Base-by-base conservation (phyloP, 176 grass and related monocot genomes). In the Panicum miliaceum region DNA sequence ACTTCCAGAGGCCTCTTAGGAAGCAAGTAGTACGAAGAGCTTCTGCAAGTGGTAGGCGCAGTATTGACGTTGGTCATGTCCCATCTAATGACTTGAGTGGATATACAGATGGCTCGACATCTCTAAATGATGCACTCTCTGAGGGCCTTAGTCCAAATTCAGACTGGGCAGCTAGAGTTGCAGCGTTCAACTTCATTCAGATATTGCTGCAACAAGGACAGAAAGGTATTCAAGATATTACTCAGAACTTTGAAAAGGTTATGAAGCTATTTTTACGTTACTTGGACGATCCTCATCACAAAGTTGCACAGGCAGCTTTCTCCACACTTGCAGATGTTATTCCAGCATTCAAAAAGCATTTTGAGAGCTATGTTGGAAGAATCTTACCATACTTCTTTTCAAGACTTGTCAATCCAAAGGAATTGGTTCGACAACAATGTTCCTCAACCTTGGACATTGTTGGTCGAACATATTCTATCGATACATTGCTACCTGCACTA, bases 221-320 rank as follows among this genome's bases (percentile, higher is more conserved):
- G 45, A 97, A 89, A 87, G 92, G 92, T 63, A 87, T 94, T 73
- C 88, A 94, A 85, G 94, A 97, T 84, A 86, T 97, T 80, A 89
- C 81, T 22, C 92, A 92, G 78, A 92, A 85, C 83, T 94, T 97
- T 85, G 94, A 94, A 76, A 97, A 97, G 77, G 84, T 97, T 56
- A 92, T 97, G 92, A 97, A 91, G 75, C 66, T 97, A 66, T 94
- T 94, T 87, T 92, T 94, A 69, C 83, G 84, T 71, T 85, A 94
- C 85, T 90, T 97, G 89, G 94, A 97, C 58, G 94, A 97, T 92
- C 83, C 94, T 74, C 94, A 97, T 91, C 90, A 97, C 43, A 97
- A 97, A 86, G 92, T 97, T 83, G 90, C 94, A 45, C 92, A 94
- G 75, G 92, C 94, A 50, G 88, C 86, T 85, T 89, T 97, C 54